phyloP scores from a whole-genome alignment of 768 basidiomycete species.

The Boletus eberwhitei region DNA sequence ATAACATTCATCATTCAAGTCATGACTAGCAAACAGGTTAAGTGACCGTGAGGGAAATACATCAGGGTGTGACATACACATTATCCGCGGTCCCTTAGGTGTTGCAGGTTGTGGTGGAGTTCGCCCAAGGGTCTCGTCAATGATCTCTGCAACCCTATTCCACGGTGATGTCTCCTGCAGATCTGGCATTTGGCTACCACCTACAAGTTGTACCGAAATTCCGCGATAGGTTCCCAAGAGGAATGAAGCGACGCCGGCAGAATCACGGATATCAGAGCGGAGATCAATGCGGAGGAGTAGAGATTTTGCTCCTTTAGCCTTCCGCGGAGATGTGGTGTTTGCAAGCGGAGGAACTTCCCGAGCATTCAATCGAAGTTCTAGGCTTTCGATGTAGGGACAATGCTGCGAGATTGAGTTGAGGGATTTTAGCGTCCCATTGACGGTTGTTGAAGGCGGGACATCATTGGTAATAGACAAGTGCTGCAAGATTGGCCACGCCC shows the following conservation, averaged over 20 bases:
- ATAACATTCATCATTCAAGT: not conserved
- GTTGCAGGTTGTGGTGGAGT: slow-evolving; percentile 1
- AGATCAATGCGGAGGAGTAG: slow-evolving; percentile 9
- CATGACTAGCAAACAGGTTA: slow-evolving; percentile 2
- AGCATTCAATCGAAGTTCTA: slow-evolving; percentile 20
- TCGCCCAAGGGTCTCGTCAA: slow-evolving; percentile 16
- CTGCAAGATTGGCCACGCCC: slow-evolving; percentile 19
- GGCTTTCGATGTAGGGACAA: slow-evolving; percentile 15
- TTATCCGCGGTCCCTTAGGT: slow-evolving; percentile 7
- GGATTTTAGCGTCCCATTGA: slow-evolving; percentile 10
- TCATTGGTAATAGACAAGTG: slow-evolving; percentile 16
- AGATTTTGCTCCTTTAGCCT: slow-evolving; percentile 3
- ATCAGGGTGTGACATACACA: slow-evolving; percentile 14
- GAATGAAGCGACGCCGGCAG: slow-evolving; percentile 14
- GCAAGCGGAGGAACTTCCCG: slow-evolving; percentile 10
- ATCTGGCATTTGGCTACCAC: slow-evolving; percentile 3
- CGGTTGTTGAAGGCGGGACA: slow-evolving; percentile 1
- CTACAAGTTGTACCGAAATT: slow-evolving; percentile 3
- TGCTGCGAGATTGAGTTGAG: slow-evolving; percentile 8
- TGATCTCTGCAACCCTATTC: slow-evolving; percentile 18
- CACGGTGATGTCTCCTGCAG: slow-evolving; percentile 19
- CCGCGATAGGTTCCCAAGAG: slow-evolving; percentile 11
- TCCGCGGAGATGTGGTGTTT: not conserved
- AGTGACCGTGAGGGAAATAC: not conserved
- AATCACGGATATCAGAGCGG: slow-evolving; percentile 20